phyloP scores from a whole-genome alignment of 805 yeast species.

The Suhomyces kilbournensis region DNA sequence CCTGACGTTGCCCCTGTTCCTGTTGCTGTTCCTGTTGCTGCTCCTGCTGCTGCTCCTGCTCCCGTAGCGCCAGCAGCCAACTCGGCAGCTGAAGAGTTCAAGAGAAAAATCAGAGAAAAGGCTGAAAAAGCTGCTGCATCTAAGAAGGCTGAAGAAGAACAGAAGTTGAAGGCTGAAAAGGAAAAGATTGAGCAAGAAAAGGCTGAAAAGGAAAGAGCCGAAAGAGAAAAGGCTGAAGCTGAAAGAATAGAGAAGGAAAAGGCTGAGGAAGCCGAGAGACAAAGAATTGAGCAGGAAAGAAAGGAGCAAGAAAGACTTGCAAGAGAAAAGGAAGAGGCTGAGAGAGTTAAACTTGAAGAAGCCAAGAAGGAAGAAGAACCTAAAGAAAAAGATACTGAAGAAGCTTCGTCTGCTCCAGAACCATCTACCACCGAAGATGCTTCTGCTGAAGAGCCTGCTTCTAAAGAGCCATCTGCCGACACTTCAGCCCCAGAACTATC shows the following conservation, averaged over 20 bases:
- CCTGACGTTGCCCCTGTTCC: conserved; percentile 1
- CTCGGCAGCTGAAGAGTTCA: conserved; percentile 35
- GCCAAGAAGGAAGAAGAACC: conserved; percentile 6
- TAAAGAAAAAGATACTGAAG: conserved; percentile 11
- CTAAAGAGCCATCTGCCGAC: background rate
- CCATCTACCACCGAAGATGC: conserved; percentile 15
- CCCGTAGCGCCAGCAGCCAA: conserved; percentile 6
- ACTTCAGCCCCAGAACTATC: conserved; percentile 17
- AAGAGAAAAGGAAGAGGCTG: conserved; percentile 2
- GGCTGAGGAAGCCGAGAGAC: conserved; percentile 7
- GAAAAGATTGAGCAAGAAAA: conserved; percentile 11
- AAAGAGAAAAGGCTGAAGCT: conserved; percentile 10
- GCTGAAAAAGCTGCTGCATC: conserved; percentile 17
- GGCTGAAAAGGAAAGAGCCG: conserved; percentile 6
- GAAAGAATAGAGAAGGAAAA: conserved; percentile 7
- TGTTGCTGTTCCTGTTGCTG: conserved; percentile 4
- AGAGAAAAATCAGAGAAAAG: conserved; percentile 31
- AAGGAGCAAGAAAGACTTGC: background rate
- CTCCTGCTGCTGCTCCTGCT: conserved; percentile 10
- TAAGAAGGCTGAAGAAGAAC: conserved; percentile 11
- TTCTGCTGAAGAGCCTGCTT: conserved; percentile 5
- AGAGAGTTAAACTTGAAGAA: background rate
- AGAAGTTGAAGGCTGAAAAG: conserved; percentile 7
- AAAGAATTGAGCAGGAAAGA: conserved; percentile 2
- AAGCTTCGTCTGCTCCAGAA: conserved; percentile 2